Percentiles rank a stretch among this genome's conserved stretches.
Conservation (phyloP, 2,329 filamentous ascomycete genomes). For the Aspergillus ruber region DNA sequence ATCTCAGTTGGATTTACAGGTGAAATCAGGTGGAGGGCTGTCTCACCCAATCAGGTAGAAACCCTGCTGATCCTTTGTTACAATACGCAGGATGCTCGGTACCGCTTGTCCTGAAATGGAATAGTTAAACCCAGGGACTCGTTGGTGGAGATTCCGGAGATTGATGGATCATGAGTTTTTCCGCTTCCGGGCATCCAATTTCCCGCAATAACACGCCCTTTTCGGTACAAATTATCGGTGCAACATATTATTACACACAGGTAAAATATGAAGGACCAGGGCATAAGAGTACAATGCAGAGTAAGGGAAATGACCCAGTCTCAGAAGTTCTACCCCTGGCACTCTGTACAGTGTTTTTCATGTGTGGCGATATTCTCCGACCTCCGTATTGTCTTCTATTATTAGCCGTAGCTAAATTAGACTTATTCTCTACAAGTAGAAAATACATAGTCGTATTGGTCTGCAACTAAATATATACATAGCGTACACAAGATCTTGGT, state of each 20-base stretch:
- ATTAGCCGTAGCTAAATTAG: too few species aligned
- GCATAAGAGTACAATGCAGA: too few species aligned
- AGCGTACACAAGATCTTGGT: not conserved
- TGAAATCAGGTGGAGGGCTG: slow-evolving; percentile 7
- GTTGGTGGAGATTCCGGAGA: slow-evolving; percentile 1
- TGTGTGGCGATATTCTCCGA: too few species aligned
- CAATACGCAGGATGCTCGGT: not conserved
- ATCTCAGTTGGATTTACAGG: slow-evolving; percentile 8
- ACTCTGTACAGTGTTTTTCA: too few species aligned
- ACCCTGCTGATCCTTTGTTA: slow-evolving; percentile 7
- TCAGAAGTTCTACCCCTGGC: too few species aligned
- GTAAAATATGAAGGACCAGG: too few species aligned
- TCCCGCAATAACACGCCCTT: too few species aligned
- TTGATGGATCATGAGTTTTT: not conserved
- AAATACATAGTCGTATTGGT: not conserved
- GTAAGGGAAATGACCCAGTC: too few species aligned
- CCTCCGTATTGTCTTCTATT: too few species aligned
- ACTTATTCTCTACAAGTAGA: not conserved
- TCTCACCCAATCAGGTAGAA: slow-evolving; percentile 6
- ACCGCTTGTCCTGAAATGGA: not conserved
- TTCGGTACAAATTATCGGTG: too few species aligned
- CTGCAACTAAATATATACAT: not conserved
- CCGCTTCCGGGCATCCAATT: not conserved
- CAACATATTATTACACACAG: too few species aligned
- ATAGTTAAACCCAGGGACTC: not conserved